Conservation (phyloP, 495 filamentous ascomycete genomes). For the Oidiodendron maius region DNA sequence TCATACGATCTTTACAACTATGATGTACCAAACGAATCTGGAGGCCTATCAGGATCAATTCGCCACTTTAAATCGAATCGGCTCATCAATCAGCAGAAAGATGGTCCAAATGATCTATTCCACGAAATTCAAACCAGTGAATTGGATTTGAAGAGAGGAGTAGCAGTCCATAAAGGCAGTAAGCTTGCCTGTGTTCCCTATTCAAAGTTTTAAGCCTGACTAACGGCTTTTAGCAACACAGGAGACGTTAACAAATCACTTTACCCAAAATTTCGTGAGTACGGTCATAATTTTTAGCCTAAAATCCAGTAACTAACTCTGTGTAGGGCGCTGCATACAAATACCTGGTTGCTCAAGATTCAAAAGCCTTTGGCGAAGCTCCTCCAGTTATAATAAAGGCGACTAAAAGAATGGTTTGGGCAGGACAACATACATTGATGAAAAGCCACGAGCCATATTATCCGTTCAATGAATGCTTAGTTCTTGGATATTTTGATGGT, state of each 20-base stretch:
- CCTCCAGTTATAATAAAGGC: conserved; percentile 48
- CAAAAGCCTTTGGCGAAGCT: conserved; percentile 56
- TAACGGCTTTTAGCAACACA: conserved; percentile 13
- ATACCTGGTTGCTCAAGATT: conserved; percentile 63
- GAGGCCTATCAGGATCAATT: conserved; percentile 45
- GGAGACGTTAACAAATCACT: conserved; percentile 58
- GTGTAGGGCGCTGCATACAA: conserved; percentile 81
- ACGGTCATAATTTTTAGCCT: neutral
- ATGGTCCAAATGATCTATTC: conserved; percentile 63
- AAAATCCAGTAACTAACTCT: conserved; percentile 13
- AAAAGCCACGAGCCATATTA: conserved; percentile 21
- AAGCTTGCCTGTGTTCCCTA: conserved; percentile 10
- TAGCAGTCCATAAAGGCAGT: conserved; percentile 27
- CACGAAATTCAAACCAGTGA: conserved; percentile 48
- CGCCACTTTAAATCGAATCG: conserved; percentile 55
- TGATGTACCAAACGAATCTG: conserved; percentile 24
- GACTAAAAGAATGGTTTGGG: conserved; percentile 62
- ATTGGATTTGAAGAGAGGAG: conserved; percentile 54
- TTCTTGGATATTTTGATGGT: conserved; percentile 68
- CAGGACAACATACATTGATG: conserved; percentile 39
- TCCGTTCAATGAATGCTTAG: conserved; percentile 70
- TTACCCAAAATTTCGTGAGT: conserved; percentile 66
- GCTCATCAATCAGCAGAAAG: conserved; percentile 36
- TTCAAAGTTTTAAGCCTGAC: neutral
- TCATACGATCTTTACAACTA: conserved; percentile 26